Evolutionary conservation across 2,329 filamentous ascomycete genomes (phyloP), one percentile per base, ranked within the genome.

Genomic region (Calonectria hawksworthii): DNA sequence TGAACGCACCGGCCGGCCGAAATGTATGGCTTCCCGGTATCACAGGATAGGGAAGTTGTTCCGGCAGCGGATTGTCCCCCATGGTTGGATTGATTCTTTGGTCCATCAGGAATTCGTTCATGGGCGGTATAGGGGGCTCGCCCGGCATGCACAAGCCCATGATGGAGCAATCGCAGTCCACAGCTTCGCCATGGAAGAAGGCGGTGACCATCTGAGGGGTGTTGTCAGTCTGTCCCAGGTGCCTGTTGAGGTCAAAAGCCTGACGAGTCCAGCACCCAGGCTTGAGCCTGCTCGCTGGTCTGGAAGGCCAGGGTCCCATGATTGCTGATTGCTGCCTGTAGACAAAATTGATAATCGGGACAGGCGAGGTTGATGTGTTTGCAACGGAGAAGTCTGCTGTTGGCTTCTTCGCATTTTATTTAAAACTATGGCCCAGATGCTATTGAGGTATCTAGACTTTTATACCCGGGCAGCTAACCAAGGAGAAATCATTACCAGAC

Each of bases 51-150:
- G 28, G 52, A 9, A 34, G 52, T 6, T 0, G 14, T 3, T 30
- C 13, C 16, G 41, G 28, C 9, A 14, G 30, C 5, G 1, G 18
- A 1, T n/a, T 23, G 10, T 59, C 28, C 10, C 26, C 26, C 36
- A 23, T n/a, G 21, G 10, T 47, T 11, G 47, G 44, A 30, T 73
- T 59, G 44, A 73, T 21, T 14, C 26, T 26, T 2, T 26, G 13
- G 16, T 74, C 72, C 30, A 23, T 41, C 4, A 54, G 3, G 21
- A 71, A 74, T 26, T 74, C 72, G 32, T 11, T 3, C 61, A 70
- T 13, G 13, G 67, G 72, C 21, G 72, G 67, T 16, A 67, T 13
- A 21, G 67, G 66, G 26, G 72, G 67, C 32, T 74, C 72, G 30
- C 66, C 66, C 6, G 30, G n/a, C 51, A 59, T 41, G 21, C 72